phyloP scores from a whole-genome alignment of 1,139 yeast genomes.

The Scheffersomyces stambukii region DNA sequence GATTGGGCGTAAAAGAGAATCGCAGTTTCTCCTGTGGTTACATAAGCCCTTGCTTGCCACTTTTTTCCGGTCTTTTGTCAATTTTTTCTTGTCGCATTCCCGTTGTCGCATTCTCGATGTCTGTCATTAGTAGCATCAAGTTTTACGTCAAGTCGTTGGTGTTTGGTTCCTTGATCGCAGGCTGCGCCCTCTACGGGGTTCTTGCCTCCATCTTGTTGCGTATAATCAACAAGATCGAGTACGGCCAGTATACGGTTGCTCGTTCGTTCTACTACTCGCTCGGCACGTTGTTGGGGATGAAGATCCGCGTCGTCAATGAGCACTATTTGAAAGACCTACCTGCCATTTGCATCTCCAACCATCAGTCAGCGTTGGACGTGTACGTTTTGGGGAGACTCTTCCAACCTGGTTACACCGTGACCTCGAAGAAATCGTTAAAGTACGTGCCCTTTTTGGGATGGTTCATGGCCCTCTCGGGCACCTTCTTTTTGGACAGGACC shows the following conservation, averaged over 20 bases:
- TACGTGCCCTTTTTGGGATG: conserved; percentile 93
- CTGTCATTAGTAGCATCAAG: conserved; percentile 25
- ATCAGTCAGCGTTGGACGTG: conserved; percentile 86
- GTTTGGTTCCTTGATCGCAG: conserved; percentile 49
- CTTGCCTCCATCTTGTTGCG: conserved; percentile 66
- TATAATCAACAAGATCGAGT: conserved; percentile 66
- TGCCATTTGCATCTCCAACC: conserved; percentile 83
- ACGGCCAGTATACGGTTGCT: conserved; percentile 90
- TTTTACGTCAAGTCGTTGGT: conserved; percentile 53
- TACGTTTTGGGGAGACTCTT: conserved; percentile 75
- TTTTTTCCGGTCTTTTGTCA: background rate
- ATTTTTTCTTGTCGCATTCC: background rate
- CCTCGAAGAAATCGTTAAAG: conserved; percentile 82
- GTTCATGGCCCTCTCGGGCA: conserved; percentile 89
- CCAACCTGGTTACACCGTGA: conserved; percentile 87
- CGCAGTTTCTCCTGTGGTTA: too few relatives aligned
- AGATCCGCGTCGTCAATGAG: conserved; percentile 60
- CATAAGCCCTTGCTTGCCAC: background rate
- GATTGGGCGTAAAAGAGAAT: too few relatives aligned
- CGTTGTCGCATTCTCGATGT: background rate
- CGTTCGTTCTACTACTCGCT: conserved; percentile 66
- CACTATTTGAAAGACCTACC: conserved; percentile 56
- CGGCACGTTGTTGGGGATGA: conserved; percentile 62
- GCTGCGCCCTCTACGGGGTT: conserved; percentile 73
- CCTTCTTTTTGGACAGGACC: conserved; percentile 86